Conservation (phyloP, 345 rosid genomes). For the Laguncularia racemosa region DNA sequence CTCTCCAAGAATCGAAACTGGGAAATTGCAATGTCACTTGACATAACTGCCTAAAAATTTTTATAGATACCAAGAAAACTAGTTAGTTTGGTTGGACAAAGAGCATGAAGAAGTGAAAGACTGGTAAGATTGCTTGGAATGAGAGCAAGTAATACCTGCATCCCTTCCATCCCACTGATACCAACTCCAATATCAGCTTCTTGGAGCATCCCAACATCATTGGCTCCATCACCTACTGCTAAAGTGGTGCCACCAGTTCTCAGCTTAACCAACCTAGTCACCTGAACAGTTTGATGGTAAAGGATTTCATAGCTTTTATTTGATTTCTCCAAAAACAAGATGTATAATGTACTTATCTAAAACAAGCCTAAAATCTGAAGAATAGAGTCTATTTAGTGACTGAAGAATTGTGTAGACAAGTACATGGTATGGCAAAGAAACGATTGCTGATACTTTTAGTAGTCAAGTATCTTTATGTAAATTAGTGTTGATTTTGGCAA, state of each 20-base stretch:
- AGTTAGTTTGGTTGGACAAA: not conserved
- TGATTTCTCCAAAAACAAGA: not conserved
- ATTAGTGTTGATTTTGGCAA: no score
- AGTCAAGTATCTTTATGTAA: no score
- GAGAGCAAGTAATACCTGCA: conserved; percentile 51
- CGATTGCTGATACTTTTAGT: no score
- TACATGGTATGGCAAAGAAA: no score
- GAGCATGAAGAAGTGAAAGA: conserved; percentile 2
- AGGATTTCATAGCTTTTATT: conserved; percentile 4
- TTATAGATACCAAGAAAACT: not conserved
- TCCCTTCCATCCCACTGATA: conserved; percentile 95
- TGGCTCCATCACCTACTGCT: conserved; percentile 95
- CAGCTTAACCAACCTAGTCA: conserved; percentile 82
- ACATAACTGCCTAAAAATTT: conserved; percentile 84
- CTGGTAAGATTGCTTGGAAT: no score
- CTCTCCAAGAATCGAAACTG: conserved; percentile 88
- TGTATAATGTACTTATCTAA: no score
- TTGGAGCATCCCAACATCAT: conserved; percentile 99
- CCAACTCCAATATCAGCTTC: conserved; percentile 97
- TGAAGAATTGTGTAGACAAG: no score
- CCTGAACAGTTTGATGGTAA: conserved; percentile 35
- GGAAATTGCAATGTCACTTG: conserved; percentile 89
- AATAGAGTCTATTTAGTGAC: no score
- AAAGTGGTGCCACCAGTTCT: conserved; percentile 82
- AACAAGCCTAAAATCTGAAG: no score